phyloP scores from a whole-genome alignment of 371 early-diverging fungal genomes.

The Mortierella sp. region DNA sequence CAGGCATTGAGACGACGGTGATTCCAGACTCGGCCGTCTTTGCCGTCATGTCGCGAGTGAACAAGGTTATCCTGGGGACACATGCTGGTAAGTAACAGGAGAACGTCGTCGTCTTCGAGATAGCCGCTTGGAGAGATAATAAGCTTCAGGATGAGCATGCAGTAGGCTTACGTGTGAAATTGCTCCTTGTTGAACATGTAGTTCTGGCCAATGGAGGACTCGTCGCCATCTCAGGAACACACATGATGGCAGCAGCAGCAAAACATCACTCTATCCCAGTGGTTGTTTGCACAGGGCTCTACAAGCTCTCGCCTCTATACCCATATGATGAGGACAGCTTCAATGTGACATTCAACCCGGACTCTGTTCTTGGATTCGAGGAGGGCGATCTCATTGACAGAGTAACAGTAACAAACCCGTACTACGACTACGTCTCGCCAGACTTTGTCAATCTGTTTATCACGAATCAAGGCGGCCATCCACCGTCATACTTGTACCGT shows the following conservation, averaged over 20 bases:
- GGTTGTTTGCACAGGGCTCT: constrained; percentile 47
- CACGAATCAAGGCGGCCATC: constrained; percentile 86
- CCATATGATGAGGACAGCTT: constrained; percentile 89
- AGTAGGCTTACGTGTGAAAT: background rate
- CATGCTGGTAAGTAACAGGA: constrained; percentile 78
- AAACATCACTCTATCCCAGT: constrained; percentile 87
- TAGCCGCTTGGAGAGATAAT: background rate
- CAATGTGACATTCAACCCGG: constrained; percentile 82
- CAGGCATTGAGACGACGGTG: constrained; percentile 92
- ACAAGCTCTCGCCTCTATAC: constrained; percentile 69
- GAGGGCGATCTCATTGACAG: constrained; percentile 83
- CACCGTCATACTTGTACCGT: constrained; percentile 82
- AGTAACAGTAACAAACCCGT: constrained; percentile 84
- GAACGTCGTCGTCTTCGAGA: background rate
- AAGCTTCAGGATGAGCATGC: background rate
- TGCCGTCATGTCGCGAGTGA: constrained; percentile 97
- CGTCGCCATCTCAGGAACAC: constrained; percentile 85
- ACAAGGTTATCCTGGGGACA: constrained; percentile 95
- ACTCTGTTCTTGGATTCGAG: constrained; percentile 82
- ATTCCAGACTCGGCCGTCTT: constrained; percentile 94
- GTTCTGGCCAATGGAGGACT: constrained; percentile 95
- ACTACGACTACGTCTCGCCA: constrained; percentile 92
- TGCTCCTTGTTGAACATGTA: constrained; percentile 15
- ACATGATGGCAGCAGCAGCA: constrained; percentile 89
- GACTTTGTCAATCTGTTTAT: constrained; percentile 90